Evolutionary conservation across 768 basidiomycete genomes (phyloP), one percentile per base, ranked within the genome.

Genomic region (Pleurotus tuoliensis): DNA sequence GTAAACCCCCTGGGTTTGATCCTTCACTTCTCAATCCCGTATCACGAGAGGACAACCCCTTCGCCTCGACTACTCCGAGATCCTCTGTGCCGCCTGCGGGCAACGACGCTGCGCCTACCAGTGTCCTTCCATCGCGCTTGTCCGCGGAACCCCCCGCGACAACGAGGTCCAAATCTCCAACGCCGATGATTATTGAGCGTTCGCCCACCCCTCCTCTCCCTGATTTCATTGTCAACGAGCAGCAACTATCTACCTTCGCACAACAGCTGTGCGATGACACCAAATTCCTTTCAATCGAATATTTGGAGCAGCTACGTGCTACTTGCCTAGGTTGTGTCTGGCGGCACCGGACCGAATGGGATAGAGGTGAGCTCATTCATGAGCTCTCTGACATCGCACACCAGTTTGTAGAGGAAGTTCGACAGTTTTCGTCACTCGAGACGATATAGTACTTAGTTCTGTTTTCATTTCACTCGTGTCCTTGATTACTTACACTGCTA

Each of bases 241-340:
- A 58, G 2, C 65, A 76, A 8, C 62, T 96, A 22, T 63, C 62
- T 0, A 64, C 77, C 8, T 78, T 98, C 0, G 70, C 74, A 56
- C 45, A 66, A 2, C 69, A 75, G 45, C 67, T 98, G 24, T 71
- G 71, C 37, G 73, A 80, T 15, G 67, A 67, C 45, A 97, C 96
- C 1, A 66, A 58, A 5, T 66, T 65, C 0, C 73, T 98, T 43
- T 90, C 77, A 22, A 78, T 98, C 49, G 97, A 99, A 66, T 86
- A 96, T 66, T 80, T 99, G 5, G 97, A 98, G 67, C 94, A 98
- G 69, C 78, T 99, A 5, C 83, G 97, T 4, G 95, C 97, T 6
- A 84, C 81, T 2, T 88, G 86, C 62, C 81, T 94, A 22, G 83
- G 85, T 41, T 76, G 76, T 49, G 78, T 98, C n/a, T 99, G 95